Conservation (phyloP, 306 rosid genomes). For the Lablab purpureus region DNA sequence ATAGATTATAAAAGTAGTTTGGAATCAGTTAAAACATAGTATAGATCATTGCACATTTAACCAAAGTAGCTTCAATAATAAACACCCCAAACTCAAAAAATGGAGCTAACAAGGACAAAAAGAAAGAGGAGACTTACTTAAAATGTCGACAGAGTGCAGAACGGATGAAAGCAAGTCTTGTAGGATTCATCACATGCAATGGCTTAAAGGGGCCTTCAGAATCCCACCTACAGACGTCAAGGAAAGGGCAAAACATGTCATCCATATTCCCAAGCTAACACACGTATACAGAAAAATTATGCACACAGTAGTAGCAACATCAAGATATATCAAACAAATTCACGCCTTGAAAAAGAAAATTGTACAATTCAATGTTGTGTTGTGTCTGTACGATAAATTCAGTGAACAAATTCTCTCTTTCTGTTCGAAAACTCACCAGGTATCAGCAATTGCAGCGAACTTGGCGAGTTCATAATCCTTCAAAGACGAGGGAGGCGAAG, state of each 20-base stretch:
- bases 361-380: neutral
- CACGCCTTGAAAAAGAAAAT: neutral
- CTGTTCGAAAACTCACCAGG: conserved; percentile 60
- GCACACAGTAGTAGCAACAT: conserved; percentile 12
- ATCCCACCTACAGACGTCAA: conserved; percentile 77
- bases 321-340: conserved; percentile 9
- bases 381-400: neutral
- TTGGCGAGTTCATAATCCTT: conserved; percentile 73
- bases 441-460: conserved; percentile 76
- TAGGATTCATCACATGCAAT: conserved; percentile 89
- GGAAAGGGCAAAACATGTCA: conserved; percentile 4
- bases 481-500: conserved; percentile 64
- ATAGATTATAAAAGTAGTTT: neutral
- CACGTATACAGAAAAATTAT: neutral
- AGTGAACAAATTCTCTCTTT: neutral
- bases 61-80: conserved; percentile 5
- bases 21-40: neutral
- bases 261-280: conserved; percentile 2
- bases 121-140: conserved; percentile 51
- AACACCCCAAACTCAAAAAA: conserved; percentile 20
- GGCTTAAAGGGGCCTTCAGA: conserved; percentile 94
- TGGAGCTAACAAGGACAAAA: conserved; percentile 1
- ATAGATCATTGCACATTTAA: neutral
- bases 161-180: conserved; percentile 84
- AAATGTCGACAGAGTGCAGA: conserved; percentile 88